These are phyloP conservation scores for Omphalotus guepiniiformis DNA, from an alignment of 768 basidiomycete species.

Conservation along the genomic window DNA sequence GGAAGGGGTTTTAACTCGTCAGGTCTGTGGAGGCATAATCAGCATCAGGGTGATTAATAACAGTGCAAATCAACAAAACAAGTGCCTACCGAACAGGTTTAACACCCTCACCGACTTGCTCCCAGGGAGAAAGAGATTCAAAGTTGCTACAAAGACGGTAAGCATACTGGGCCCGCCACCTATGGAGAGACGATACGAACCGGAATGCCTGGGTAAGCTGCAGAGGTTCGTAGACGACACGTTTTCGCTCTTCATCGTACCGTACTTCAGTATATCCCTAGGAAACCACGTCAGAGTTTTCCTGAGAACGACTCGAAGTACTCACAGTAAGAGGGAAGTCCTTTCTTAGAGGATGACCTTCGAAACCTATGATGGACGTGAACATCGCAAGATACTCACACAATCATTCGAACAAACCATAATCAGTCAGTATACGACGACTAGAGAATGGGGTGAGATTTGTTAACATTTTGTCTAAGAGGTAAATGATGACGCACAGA, in stretches of 20 bases:
- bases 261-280: constrained; percentile 99
- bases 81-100: constrained; percentile 25
- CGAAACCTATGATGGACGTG: constrained; percentile 59
- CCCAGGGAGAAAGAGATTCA: constrained; percentile 91
- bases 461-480: background rate
- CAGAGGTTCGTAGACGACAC: constrained; percentile 95
- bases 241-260: constrained; percentile 96
- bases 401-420: constrained; percentile 49
- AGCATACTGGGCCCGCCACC: constrained; percentile 5
- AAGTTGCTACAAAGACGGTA: constrained; percentile 65
- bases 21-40: constrained; percentile 38
- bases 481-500: constrained; percentile 52
- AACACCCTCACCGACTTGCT: constrained; percentile 75
- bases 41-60: background rate
- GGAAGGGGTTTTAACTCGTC: constrained; percentile 70
- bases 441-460: constrained; percentile 36
- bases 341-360: constrained; percentile 95
- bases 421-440: constrained; percentile 96
- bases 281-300: constrained; percentile 7
- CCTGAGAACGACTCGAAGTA: constrained; percentile 8
- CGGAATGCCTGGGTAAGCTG: constrained; percentile 98
- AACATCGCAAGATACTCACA: constrained; percentile 1
- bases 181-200: constrained; percentile 38
- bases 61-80: background rate
- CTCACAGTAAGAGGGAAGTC: constrained; percentile 95